A percentile compares a stretch with the other conserved stretches of the same genome.
Evolutionary conservation across 2,329 filamentous ascomycete genomes (phyloP).

Genomic region (Beauveria varroae): DNA sequence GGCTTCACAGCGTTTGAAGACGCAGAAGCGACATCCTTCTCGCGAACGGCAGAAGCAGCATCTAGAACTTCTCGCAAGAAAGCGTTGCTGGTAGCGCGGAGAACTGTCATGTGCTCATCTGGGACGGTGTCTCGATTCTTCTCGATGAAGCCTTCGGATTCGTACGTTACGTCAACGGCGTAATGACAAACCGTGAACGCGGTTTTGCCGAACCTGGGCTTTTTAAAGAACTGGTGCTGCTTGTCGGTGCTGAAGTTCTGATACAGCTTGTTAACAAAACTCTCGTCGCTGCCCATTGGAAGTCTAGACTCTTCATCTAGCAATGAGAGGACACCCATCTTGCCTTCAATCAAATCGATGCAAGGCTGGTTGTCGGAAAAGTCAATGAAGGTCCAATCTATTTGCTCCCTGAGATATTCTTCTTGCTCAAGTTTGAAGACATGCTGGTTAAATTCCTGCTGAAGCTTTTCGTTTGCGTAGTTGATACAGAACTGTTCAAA

Average conservation of each 20-base stretch:
- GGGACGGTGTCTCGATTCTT: slow-evolving; percentile 99
- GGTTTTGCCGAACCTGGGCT: slow-evolving; percentile 94
- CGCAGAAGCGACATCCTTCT: slow-evolving; percentile 69
- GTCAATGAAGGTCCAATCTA: slow-evolving; percentile 99
- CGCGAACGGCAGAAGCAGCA: slow-evolving; percentile 76
- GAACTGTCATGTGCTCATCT: slow-evolving; percentile 93
- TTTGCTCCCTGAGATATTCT: slow-evolving; percentile 91
- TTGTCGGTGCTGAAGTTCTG: slow-evolving; percentile 87
- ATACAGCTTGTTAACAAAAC: slow-evolving; percentile 93
- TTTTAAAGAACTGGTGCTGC: slow-evolving; percentile 89
- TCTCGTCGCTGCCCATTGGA: slow-evolving; percentile 95
- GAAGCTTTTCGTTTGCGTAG: slow-evolving; percentile 97
- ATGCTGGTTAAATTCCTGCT: slow-evolving; percentile 98
- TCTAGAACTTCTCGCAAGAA: slow-evolving; percentile 83
- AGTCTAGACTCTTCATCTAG: slow-evolving; percentile 94
- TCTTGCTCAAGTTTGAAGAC: slow-evolving; percentile 99
- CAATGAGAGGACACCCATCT: slow-evolving; percentile 84
- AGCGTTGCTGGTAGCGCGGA: slow-evolving; percentile 73
- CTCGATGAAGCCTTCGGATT: slow-evolving; percentile 98
- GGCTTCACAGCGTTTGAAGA: slow-evolving; percentile 69
- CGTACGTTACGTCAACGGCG: slow-evolving; percentile 94
- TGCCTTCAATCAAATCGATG: slow-evolving; percentile 96
- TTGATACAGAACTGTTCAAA: slow-evolving; percentile 99
- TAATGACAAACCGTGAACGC: slow-evolving; percentile 98
- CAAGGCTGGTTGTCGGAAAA: slow-evolving; percentile 99